A percentile compares a stretch with the other conserved stretches of the same genome.
Conservation (phyloP, 306 rosid genomes). For the Vicia villosa region DNA sequence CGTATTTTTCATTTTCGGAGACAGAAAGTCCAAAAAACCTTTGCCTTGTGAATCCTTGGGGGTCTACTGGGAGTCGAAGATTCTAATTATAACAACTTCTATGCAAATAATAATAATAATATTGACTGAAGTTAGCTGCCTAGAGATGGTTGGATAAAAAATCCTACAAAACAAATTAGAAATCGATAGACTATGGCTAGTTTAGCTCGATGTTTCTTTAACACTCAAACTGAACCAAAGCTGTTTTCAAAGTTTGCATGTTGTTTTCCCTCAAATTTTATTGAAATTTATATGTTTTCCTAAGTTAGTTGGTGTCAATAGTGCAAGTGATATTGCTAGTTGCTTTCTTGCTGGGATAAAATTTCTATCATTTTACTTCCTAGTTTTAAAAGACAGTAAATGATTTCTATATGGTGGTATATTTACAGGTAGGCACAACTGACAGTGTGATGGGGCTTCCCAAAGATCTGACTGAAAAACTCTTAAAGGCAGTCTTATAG, state of each 20-base stretch:
- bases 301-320: conserved; percentile 4
- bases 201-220: conserved; percentile 18
- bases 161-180: conserved; percentile 11
- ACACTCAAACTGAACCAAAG: conserved; percentile 9
- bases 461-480: conserved; percentile 71
- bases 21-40: too few species aligned
- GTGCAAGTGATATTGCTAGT: conserved; percentile 9
- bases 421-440: conserved; percentile 85
- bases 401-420: conserved; percentile 34
- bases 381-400: not conserved
- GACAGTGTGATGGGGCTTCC: conserved; percentile 99
- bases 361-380: conserved; percentile 11
- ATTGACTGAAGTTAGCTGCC: conserved; percentile 10
- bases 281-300: conserved; percentile 12
- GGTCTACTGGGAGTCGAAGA: too few species aligned
- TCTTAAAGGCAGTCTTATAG: conserved; percentile 69
- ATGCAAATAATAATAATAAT: not conserved
- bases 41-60: too few species aligned
- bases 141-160: conserved; percentile 30
- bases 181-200: conserved; percentile 12
- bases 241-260: conserved; percentile 24
- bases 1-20: too few species aligned
- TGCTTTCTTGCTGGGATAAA: conserved; percentile 19
- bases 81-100: too few species aligned
- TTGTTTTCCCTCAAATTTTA: conserved; percentile 13